phyloP scores from a whole-genome alignment of 208 protist species.

The Vickermania ingenoplastis region DNA sequence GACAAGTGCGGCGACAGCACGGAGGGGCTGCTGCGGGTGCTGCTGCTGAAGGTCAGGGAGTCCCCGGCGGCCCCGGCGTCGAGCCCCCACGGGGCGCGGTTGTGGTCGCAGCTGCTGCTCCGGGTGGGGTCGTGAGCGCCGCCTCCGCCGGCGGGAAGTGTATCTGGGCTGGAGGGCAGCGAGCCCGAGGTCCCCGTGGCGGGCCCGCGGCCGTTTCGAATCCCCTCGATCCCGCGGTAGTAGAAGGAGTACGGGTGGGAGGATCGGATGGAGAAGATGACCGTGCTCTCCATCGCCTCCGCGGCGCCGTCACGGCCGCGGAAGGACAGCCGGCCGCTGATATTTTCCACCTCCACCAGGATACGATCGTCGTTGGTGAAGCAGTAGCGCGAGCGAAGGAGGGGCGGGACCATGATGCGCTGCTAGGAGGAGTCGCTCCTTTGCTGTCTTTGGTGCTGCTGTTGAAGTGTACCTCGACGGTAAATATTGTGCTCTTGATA shows the following conservation, averaged over 20 bases:
- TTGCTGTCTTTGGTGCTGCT: too few relatives aligned
- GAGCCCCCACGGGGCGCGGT: too few relatives aligned
- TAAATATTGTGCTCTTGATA: too few relatives aligned
- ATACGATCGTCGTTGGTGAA: constrained; percentile 22
- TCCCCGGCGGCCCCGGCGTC: background rate
- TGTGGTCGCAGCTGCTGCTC: too few relatives aligned
- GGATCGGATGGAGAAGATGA: constrained; percentile 57
- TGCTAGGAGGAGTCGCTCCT: background rate
- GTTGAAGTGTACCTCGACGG: too few relatives aligned
- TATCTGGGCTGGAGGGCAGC: background rate
- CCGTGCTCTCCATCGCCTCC: constrained; percentile 3
- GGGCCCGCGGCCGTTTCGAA: background rate
- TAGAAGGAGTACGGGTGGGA: constrained; percentile 54
- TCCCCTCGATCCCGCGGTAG: constrained; percentile 5
- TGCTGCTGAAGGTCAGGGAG: background rate
- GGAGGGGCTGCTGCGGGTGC: background rate
- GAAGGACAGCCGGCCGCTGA: constrained; percentile 3
- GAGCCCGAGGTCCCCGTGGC: background rate
- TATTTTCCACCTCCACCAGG: constrained; percentile 22
- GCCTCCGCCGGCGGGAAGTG: too few relatives aligned
- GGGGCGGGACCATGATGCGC: constrained; percentile 11
- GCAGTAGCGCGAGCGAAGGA: constrained; percentile 19
- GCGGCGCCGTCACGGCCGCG: background rate
- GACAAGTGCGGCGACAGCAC: background rate
- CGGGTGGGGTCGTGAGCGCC: too few relatives aligned